Percentiles rank a stretch among this genome's conserved stretches.
Conservation (phyloP, 495 filamentous ascomycete genomes). For the Penicillium coffeae region DNA sequence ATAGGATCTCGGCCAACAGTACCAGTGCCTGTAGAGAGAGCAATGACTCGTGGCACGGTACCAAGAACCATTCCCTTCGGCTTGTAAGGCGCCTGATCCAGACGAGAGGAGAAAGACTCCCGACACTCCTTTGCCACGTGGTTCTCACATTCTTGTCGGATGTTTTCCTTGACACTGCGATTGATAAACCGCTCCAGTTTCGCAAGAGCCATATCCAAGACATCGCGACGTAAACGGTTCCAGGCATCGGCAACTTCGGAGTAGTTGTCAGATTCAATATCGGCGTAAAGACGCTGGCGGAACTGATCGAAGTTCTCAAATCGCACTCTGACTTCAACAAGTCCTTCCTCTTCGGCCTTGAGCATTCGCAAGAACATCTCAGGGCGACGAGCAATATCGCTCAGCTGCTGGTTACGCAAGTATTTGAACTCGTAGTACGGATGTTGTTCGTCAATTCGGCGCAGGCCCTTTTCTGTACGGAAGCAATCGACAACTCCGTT, state of each 20-base stretch:
- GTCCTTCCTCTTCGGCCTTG: constrained; percentile 87
- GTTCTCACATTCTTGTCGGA: constrained; percentile 88
- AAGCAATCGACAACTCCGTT: constrained; percentile 78
- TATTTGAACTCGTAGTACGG: constrained; percentile 99
- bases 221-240: constrained; percentile 81
- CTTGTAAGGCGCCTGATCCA: constrained; percentile 95
- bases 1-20: constrained; percentile 71
- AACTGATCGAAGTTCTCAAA: constrained; percentile 73
- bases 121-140: constrained; percentile 76
- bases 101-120: constrained; percentile 75
- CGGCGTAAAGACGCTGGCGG: constrained; percentile 66
- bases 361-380: constrained; percentile 94
- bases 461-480: constrained; percentile 90
- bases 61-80: constrained; percentile 90
- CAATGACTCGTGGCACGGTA: constrained; percentile 80
- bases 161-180: constrained; percentile 87
- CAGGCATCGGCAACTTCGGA: constrained; percentile 93
- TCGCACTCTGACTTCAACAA: constrained; percentile 76
- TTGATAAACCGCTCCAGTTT: constrained; percentile 83
- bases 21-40: constrained; percentile 75
- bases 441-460: constrained; percentile 90
- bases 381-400: constrained; percentile 73
- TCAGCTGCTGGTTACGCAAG: constrained; percentile 77
- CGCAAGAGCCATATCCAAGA: constrained; percentile 71
- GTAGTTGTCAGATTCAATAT: constrained; percentile 88